These are phyloP conservation scores for Carex cristatella DNA, from an alignment of 176 grass and related monocot genomes.

Conservation along the genomic window DNA sequence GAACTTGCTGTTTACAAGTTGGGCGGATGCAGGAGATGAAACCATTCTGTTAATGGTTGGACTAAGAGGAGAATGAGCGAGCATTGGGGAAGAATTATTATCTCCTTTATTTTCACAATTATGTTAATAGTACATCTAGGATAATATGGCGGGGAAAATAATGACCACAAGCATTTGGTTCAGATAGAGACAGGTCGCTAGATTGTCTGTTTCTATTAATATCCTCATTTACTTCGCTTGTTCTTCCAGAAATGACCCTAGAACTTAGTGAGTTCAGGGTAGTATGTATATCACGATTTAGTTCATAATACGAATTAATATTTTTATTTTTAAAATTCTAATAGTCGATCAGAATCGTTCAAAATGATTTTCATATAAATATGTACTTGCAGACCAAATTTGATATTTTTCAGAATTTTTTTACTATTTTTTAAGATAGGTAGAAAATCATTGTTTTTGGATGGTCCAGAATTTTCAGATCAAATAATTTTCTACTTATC, in stretches of 20 bases:
- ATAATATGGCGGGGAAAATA: neutral
- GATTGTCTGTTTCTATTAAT: neutral
- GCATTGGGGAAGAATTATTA: neutral
- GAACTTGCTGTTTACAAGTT: conserved; percentile 22
- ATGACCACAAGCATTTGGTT: neutral
- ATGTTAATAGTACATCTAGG: neutral
- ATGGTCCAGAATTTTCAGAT: no score
- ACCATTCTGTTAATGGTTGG: neutral
- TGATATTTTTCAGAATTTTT: no score
- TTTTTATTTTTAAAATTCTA: no score
- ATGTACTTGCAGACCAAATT: no score
- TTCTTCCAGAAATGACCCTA: neutral
- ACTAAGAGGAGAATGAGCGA: neutral
- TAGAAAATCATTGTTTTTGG: no score
- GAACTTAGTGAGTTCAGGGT: no score
- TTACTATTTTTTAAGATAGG: no score
- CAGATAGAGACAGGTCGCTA: neutral
- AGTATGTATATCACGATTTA: no score
- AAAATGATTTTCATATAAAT: no score
- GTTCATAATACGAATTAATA: no score
- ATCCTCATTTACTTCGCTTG: neutral
- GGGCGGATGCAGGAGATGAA: conserved; percentile 27
- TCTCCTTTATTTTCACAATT: neutral
- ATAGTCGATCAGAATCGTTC: no score
- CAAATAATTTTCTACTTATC: no score